These are phyloP conservation scores for Pythium dissotocum DNA, from an alignment of 352 stramenopile genomes.

Conservation along the genomic window DNA sequence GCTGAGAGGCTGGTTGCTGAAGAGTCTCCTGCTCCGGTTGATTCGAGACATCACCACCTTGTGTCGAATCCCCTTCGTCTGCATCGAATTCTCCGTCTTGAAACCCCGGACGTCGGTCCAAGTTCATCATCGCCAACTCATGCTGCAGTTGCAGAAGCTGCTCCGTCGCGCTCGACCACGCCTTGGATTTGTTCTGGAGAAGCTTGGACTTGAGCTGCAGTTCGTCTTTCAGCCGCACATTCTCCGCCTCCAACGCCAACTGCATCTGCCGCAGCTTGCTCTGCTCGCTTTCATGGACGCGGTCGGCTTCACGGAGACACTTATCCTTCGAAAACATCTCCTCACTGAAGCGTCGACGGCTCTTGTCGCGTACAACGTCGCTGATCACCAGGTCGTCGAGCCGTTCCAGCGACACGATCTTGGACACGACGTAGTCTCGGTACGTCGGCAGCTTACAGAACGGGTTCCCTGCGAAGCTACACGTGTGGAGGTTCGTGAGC, in stretches of 20 bases:
- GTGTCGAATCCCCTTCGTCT: background rate
- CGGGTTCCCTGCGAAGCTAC: conserved; percentile 64
- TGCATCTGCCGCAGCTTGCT: conserved; percentile 54
- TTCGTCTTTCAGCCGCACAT: conserved; percentile 68
- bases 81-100: background rate
- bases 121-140: conserved; percentile 80
- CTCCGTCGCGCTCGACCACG: conserved; percentile 77
- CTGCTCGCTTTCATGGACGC: conserved; percentile 54
- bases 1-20: background rate
- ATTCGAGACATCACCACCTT: background rate
- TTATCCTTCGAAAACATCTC: conserved; percentile 58
- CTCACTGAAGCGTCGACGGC: conserved; percentile 60
- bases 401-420: conserved; percentile 56
- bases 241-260: conserved; percentile 69
- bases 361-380: conserved; percentile 48
- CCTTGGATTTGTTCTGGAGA: conserved; percentile 80
- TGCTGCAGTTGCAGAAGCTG: conserved; percentile 79
- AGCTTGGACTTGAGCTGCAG: conserved; percentile 82
- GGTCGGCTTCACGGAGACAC: conserved; percentile 43
- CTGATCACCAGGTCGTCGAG: conserved; percentile 61
- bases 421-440: conserved; percentile 70
- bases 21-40: background rate
- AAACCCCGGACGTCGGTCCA: conserved; percentile 36
- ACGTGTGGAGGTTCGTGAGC: conserved; percentile 65
- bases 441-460: conserved; percentile 79